Evolutionary conservation across 192 early-diverging fungal species (phyloP).

Genomic region (Coemansia sp.): DNA sequence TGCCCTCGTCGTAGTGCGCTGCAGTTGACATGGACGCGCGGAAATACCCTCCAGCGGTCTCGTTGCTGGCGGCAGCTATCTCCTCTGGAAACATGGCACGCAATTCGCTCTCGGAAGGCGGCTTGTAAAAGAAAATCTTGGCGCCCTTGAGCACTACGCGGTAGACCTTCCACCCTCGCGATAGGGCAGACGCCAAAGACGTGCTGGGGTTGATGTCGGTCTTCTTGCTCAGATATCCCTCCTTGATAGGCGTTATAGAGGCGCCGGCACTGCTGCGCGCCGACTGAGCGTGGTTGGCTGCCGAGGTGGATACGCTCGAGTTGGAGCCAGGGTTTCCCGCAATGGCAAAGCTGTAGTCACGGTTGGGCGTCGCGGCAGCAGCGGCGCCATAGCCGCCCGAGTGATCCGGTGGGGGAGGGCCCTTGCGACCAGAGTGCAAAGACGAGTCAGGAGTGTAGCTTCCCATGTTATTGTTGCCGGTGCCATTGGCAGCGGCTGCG

Average conservation of each 20-base stretch:
- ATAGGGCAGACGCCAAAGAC: conserved; percentile 56
- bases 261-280: conserved; percentile 44
- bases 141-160: conserved; percentile 68
- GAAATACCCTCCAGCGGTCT: conserved; percentile 48
- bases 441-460: neutral
- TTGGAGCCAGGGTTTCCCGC: conserved; percentile 17
- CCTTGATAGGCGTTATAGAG: conserved; percentile 37
- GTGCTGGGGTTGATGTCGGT: conserved; percentile 65
- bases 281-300: conserved; percentile 16
- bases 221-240: conserved; percentile 75
- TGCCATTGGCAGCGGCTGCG: neutral
- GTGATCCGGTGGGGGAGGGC: conserved; percentile 23
- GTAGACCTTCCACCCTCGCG: conserved; percentile 77
- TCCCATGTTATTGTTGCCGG: neutral
- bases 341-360: conserved; percentile 54
- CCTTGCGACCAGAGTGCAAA: conserved; percentile 24
- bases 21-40: conserved; percentile 36
- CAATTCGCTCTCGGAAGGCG: conserved; percentile 58
- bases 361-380: conserved; percentile 10
- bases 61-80: conserved; percentile 47
- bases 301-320: neutral
- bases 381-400: neutral
- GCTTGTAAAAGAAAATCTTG: conserved; percentile 75
- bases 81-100: conserved; percentile 56
- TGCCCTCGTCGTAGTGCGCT: conserved; percentile 17